Conservation (phyloP, 73 alveolate species). For the Paramecium bursaria region DNA sequence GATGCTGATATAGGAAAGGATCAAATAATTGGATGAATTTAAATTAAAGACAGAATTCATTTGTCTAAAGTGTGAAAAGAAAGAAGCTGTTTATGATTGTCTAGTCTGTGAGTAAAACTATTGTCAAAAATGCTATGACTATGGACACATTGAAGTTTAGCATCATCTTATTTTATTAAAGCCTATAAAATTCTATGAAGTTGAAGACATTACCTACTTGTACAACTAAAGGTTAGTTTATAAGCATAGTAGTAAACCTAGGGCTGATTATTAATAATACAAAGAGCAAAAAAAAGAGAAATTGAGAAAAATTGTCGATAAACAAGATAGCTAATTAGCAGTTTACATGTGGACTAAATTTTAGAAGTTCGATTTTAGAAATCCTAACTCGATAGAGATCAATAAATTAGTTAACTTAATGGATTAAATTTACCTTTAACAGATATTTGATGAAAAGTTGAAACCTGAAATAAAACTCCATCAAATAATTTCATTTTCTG, state of each 20-base stretch:
- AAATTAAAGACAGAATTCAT: slow-evolving; percentile 33
- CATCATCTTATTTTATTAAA: slow-evolving; percentile 37
- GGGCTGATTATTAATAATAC: too few species aligned
- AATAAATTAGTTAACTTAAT: not conserved
- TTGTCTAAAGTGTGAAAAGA: slow-evolving; percentile 52
- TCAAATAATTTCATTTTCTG: too few species aligned
- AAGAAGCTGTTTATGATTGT: slow-evolving; percentile 63
- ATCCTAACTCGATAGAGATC: slow-evolving; percentile 7
- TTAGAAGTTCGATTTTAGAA: slow-evolving; percentile 1
- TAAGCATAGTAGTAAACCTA: not conserved
- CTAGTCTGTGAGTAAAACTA: slow-evolving; percentile 52
- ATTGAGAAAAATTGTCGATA: slow-evolving; percentile 6
- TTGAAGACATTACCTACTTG: not conserved
- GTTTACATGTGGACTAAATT: too few species aligned
- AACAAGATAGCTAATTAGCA: slow-evolving; percentile 36
- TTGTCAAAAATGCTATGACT: slow-evolving; percentile 46
- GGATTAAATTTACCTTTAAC: not conserved
- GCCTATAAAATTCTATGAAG: not conserved
- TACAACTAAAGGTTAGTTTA: not conserved
- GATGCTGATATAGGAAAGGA: slow-evolving; percentile 22
- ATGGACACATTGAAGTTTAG: slow-evolving; percentile 28
- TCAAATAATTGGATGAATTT: slow-evolving; percentile 48
- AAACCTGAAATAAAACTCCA: not conserved
- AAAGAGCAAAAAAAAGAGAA: not conserved
- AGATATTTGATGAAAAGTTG: not conserved